phyloP scores from a whole-genome alignment of 345 rosid species.

The Arabidopsis suecica region DNA sequence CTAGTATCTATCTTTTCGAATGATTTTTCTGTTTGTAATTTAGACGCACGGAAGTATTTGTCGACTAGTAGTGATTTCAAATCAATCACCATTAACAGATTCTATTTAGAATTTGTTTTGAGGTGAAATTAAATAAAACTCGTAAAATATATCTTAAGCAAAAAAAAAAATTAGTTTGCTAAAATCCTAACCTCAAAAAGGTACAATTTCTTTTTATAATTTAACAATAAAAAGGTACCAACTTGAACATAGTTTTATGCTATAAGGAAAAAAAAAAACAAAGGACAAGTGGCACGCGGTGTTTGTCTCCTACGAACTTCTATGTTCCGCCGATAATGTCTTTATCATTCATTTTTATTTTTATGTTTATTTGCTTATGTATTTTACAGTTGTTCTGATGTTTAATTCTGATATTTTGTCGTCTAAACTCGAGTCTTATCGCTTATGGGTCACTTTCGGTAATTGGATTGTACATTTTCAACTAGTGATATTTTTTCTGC shows the following conservation, averaged over 20 bases:
- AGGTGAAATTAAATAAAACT: not conserved
- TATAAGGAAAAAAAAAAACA: constrained; percentile 33
- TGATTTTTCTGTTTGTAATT: not conserved
- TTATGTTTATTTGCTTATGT: not conserved
- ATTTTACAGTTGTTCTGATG: constrained; percentile 24
- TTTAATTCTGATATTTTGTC: constrained; percentile 18
- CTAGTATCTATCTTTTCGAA: not conserved
- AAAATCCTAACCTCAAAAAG: constrained; percentile 6
- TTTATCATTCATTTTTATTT: constrained; percentile 13
- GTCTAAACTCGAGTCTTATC: constrained; percentile 22
- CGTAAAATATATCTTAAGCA: not conserved
- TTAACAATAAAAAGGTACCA: constrained; percentile 15
- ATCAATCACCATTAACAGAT: constrained; percentile 22
- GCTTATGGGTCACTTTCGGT: constrained; percentile 14
- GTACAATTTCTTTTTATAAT: not conserved
- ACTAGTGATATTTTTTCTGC: not conserved
- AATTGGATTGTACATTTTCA: not conserved
- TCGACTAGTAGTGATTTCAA: not conserved
- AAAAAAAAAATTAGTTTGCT: not conserved
- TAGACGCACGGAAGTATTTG: constrained; percentile 13
- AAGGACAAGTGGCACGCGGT: constrained; percentile 29
- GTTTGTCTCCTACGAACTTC: constrained; percentile 37
- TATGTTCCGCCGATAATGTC: constrained; percentile 37
- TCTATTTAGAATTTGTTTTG: not conserved
- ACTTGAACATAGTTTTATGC: constrained; percentile 33